A percentile compares a stretch with the other conserved stretches of the same genome.
Evolutionary conservation across 306 rosid species (phyloP).

Genomic region (Calophaca sinica): DNA sequence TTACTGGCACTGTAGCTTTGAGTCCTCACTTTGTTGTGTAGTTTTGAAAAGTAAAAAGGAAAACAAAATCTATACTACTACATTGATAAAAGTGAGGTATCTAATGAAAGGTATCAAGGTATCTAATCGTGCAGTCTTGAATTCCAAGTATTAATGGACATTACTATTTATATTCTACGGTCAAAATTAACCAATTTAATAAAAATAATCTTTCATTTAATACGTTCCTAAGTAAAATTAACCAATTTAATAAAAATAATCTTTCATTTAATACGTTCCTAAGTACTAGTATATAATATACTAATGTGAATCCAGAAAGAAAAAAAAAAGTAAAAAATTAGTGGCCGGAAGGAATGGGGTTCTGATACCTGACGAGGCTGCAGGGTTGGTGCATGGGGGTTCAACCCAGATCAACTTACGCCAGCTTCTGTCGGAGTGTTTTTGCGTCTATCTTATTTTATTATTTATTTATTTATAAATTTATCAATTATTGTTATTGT

Average conservation of each 20-base stretch:
- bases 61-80: too few species aligned
- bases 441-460: slow-evolving; percentile 1
- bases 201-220: too few species aligned
- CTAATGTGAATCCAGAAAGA: neutral
- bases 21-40: neutral
- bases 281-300: too few species aligned
- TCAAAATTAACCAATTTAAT: too few species aligned
- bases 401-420: slow-evolving; percentile 37
- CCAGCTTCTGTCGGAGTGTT: slow-evolving; percentile 54
- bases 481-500: neutral
- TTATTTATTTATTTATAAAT: neutral
- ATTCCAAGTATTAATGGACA: too few species aligned
- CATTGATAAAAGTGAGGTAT: too few species aligned
- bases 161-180: too few species aligned
- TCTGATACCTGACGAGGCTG: neutral
- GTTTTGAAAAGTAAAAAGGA: neutral
- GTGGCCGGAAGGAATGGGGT: slow-evolving; percentile 9
- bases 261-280: too few species aligned
- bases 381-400: slow-evolving; percentile 29
- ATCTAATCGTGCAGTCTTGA: too few species aligned
- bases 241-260: too few species aligned
- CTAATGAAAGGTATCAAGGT: too few species aligned
- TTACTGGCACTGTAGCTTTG: neutral
- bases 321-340: neutral
- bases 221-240: too few species aligned